Percentiles rank a stretch among this genome's conserved stretches.
Evolutionary conservation across 306 rosid genomes (phyloP).

Genomic region (Prunus fruticosa): DNA sequence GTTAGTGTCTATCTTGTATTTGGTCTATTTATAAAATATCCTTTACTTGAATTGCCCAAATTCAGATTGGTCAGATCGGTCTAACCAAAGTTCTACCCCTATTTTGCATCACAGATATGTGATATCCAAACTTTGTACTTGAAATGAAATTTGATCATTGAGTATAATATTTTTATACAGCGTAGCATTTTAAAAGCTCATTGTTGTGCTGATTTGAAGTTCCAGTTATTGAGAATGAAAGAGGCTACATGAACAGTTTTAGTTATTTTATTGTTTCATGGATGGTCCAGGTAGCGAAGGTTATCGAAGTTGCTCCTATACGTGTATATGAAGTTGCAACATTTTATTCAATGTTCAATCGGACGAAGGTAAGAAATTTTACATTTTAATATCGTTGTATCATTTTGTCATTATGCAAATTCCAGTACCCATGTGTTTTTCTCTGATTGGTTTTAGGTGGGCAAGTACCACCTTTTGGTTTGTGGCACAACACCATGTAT

Average conservation of each 20-base stretch:
- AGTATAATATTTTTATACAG: not conserved
- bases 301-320: constrained; percentile 88
- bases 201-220: not conserved
- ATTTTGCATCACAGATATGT: not conserved
- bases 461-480: constrained; percentile 88
- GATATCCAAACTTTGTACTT: not conserved
- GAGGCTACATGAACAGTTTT: constrained; percentile 7
- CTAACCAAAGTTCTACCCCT: not conserved
- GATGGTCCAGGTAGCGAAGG: constrained; percentile 78
- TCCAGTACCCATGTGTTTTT: constrained; percentile 30
- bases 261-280: constrained; percentile 30
- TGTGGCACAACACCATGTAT: constrained; percentile 99
- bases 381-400: constrained; percentile 1
- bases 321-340: constrained; percentile 97
- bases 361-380: constrained; percentile 62
- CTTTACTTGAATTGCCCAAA: not conserved
- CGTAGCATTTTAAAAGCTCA: not conserved
- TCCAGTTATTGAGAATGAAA: constrained; percentile 9
- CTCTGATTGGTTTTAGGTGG: constrained; percentile 62
- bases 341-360: constrained; percentile 96
- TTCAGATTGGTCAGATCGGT: not conserved
- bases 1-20: not conserved
- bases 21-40: not conserved
- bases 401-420: not conserved
- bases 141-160: not conserved